Evolutionary conservation across 2,329 filamentous ascomycete species (phyloP), one percentile per base, ranked within the genome.

Genomic region (Botrytis porri): DNA sequence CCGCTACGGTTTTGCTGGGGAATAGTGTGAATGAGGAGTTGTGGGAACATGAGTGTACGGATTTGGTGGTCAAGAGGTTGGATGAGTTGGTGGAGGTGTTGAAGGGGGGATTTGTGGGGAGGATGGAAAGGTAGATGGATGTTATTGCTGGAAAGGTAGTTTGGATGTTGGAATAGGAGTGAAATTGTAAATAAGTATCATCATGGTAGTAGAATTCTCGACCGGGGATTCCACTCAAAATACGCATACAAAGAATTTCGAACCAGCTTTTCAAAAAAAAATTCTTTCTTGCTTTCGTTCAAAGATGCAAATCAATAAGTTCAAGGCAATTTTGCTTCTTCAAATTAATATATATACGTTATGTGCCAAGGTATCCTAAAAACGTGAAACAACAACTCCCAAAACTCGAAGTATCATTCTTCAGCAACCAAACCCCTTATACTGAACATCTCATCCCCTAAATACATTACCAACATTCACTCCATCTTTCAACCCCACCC

Each of bases 1-100:
- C 95, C 1, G 92, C 94, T 48, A 98, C 96, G 0, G 94, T 98
- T n/a, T 80, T 98, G 80, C 84, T 99, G 62, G 87, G 92, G 25
- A 97, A 97, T 79, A 89, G 93, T n/a, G 90, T 87, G n/a, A 97
- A 97, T 80, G 82, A 82, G 72, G 86, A 91, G 76, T 81, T 97
- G 73, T 88, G 86, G 12, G 85, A 88, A 37, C 92, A 97, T 80
- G 87, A 90, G 76, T 88, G 94, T 81, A 97, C 93, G 0, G 93
- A 97, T 82, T 79, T 95, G 63, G 90, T 90, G 18, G 91, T 97
- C 69, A 81, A 83, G 75, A 86, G 88, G 54, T 81, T 97, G 74
- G 93, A 97, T 80, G 93, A 97, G 74, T 82, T 97, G 76, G 88
- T 96, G 70, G 85, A 84, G 16, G 85, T 97, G 12, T 83, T 97